phyloP scores from a whole-genome alignment of 805 yeast species.

The Kodamaea hsintzibuensis region DNA sequence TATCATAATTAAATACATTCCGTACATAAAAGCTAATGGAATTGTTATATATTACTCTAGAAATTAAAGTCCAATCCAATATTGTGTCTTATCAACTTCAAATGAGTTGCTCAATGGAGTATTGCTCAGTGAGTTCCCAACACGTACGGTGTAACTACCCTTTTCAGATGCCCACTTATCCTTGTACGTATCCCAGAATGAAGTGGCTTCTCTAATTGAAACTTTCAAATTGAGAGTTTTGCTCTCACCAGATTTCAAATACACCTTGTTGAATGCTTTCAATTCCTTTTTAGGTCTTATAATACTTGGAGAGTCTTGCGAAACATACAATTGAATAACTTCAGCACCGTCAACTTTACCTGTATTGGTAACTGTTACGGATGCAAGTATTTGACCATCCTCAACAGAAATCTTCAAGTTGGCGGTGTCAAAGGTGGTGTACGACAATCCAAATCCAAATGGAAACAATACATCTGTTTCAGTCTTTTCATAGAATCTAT shows the following conservation, averaged over 20 bases:
- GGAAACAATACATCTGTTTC: constrained; percentile 53
- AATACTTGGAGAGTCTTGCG: constrained; percentile 35
- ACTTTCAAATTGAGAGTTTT: constrained; percentile 36
- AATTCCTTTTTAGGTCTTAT: constrained; percentile 61
- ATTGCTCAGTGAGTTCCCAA: neutral
- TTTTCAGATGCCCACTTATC: constrained; percentile 52
- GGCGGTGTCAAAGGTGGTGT: constrained; percentile 48
- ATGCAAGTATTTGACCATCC: constrained; percentile 29
- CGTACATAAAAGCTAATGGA: neutral
- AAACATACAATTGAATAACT: constrained; percentile 55
- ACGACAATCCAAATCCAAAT: constrained; percentile 65
- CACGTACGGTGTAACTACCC: constrained; percentile 47
- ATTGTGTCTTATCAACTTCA: constrained; percentile 4
- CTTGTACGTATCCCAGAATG: constrained; percentile 52
- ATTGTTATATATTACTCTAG: too few species aligned
- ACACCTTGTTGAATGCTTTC: constrained; percentile 56
- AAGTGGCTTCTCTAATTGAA: constrained; percentile 50
- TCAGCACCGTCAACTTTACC: constrained; percentile 54
- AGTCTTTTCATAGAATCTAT: constrained; percentile 57
- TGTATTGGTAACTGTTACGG: constrained; percentile 47
- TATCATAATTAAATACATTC: neutral
- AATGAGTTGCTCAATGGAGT: neutral
- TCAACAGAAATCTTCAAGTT: constrained; percentile 30
- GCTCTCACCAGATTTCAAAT: constrained; percentile 45
- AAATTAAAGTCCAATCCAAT: constrained; percentile 6